A percentile compares a stretch with the other conserved stretches of the same genome.
phyloP scores from a whole-genome alignment of 176 grass and related monocot species.

The Guadua angustifolia region DNA sequence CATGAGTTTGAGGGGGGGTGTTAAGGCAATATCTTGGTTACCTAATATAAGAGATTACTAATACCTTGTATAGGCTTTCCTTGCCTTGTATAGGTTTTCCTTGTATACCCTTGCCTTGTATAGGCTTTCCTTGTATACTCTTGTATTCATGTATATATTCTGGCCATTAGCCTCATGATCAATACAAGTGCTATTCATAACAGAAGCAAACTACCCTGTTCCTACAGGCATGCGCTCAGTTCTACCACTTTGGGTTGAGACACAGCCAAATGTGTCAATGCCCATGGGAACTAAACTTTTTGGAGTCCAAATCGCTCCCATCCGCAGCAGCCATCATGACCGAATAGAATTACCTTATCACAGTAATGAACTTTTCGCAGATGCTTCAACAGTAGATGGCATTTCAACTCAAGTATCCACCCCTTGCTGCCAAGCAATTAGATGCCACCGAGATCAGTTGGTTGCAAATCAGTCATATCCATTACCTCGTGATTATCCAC shows the following conservation, averaged over 20 bases:
- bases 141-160: no score
- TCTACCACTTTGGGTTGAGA: slow-evolving; percentile 24
- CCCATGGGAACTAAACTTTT: slow-evolving; percentile 22
- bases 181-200: no score
- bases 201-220: slow-evolving; percentile 37
- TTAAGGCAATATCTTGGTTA: no score
- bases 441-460: slow-evolving; percentile 18
- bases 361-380: neutral
- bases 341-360: slow-evolving; percentile 33
- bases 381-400: slow-evolving; percentile 25
- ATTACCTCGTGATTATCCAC: slow-evolving; percentile 14
- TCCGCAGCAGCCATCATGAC: neutral
- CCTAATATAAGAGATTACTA: no score
- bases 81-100: no score
- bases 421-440: neutral
- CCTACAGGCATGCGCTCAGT: slow-evolving; percentile 35
- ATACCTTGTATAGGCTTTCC: no score
- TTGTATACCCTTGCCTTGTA: no score
- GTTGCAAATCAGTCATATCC: slow-evolving; percentile 28
- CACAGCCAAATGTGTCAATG: neutral
- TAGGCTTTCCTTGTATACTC: no score
- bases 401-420: slow-evolving; percentile 44
- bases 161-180: no score
- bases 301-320: slow-evolving; percentile 33
- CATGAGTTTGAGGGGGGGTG: no score